Percentiles rank a stretch among this genome's conserved stretches.
Evolutionary conservation across 129 eudicot species (phyloP).

Genomic region (Daucus carota): DNA sequence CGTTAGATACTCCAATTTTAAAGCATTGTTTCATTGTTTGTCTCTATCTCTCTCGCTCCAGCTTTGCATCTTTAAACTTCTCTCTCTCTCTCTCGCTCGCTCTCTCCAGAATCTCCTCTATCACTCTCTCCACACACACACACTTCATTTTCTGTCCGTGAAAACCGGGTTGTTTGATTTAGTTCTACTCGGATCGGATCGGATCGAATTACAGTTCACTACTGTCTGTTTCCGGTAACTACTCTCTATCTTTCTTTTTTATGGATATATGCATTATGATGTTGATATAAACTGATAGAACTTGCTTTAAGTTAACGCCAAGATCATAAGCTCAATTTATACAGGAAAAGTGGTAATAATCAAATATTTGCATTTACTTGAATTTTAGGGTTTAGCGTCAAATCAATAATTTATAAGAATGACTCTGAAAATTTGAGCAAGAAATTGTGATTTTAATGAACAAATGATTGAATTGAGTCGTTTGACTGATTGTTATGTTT

Average conservation of each 20-base stretch:
- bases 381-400: too few relatives aligned
- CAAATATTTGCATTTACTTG: too few relatives aligned
- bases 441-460: too few relatives aligned
- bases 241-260: conserved; percentile 5
- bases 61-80: background rate
- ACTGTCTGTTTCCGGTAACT: conserved; percentile 18
- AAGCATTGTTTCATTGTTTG: conserved; percentile 23
- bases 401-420: too few relatives aligned
- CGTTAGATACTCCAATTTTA: conserved; percentile 40
- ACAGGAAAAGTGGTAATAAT: too few relatives aligned
- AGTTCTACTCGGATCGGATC: background rate
- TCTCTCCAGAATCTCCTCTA: background rate
- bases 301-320: background rate
- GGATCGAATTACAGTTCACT: conserved; percentile 13
- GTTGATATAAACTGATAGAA: too few relatives aligned
- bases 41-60: background rate
- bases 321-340: background rate
- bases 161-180: background rate
- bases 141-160: background rate
- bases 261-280: too few relatives aligned
- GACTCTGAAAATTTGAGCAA: too few relatives aligned
- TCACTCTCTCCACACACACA: background rate
- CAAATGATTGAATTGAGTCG: too few relatives aligned
- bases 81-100: background rate
- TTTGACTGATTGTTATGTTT: too few relatives aligned